A percentile compares a stretch with the other conserved stretches of the same genome.
Evolutionary conservation across 768 basidiomycete species (phyloP).

Genomic region (Mycena metata): DNA sequence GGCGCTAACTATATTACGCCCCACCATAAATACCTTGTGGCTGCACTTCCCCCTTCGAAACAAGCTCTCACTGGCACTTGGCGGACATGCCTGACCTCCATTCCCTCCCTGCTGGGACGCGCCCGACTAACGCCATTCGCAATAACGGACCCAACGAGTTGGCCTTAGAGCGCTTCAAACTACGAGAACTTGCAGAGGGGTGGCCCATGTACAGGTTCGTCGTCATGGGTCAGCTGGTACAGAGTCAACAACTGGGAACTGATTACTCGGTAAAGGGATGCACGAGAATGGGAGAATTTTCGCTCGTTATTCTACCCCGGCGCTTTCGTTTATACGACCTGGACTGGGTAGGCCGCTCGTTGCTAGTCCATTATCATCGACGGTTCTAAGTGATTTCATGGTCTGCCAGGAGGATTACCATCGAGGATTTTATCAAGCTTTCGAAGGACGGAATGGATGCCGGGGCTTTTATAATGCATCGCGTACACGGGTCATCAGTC

Average conservation of each 20-base stretch:
- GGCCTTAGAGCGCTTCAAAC: conserved; percentile 39
- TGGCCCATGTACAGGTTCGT: conserved; percentile 43
- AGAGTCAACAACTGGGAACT: not conserved
- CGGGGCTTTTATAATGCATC: conserved; percentile 42
- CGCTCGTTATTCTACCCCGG: conserved; percentile 41
- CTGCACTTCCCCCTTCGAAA: not conserved
- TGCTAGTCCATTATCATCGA: too few relatives aligned
- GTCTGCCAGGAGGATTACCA: conserved; percentile 20
- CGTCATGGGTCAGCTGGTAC: not conserved
- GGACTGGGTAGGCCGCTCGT: conserved; percentile 29
- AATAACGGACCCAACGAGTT: conserved; percentile 41
- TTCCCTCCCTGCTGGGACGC: conserved; percentile 39
- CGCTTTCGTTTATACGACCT: conserved; percentile 42
- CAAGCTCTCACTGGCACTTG: too few relatives aligned
- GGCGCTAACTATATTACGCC: conserved; percentile 10
- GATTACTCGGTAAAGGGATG: conserved; percentile 28
- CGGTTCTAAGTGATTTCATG: too few relatives aligned
- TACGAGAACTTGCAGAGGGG: conserved; percentile 42
- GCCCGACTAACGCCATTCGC: conserved; percentile 39
- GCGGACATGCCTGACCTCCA: conserved; percentile 35
- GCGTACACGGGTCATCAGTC: conserved; percentile 40
- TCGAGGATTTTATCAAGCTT: conserved; percentile 40
- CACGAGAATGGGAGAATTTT: conserved; percentile 43
- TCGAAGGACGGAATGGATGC: conserved; percentile 41
- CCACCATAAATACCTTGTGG: not conserved